Conservation (phyloP, 176 grass and related monocot genomes). For the Pharus latifolius region DNA sequence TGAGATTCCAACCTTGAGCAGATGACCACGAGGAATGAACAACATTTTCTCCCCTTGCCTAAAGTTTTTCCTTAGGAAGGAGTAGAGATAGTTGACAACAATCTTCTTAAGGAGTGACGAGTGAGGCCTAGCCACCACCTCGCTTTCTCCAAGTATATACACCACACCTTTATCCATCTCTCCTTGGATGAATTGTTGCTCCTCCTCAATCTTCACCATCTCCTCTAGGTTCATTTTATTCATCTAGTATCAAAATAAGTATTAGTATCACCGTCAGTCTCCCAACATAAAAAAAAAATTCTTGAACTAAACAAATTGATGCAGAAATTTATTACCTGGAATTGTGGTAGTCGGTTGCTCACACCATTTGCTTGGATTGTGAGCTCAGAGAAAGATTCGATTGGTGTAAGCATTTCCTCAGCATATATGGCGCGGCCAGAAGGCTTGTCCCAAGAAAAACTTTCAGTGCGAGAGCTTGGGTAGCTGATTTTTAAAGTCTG, state of each 20-base stretch:
- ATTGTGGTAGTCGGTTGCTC: constrained; percentile 21
- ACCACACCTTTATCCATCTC: constrained; percentile 64
- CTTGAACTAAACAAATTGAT: neutral
- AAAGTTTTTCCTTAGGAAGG: constrained; percentile 50
- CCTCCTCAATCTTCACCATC: constrained; percentile 34
- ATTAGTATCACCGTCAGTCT: neutral
- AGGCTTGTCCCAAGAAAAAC: constrained; percentile 5
- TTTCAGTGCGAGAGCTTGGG: constrained; percentile 12
- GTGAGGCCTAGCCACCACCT: constrained; percentile 37
- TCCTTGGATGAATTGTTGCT: constrained; percentile 33
- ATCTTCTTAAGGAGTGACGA: constrained; percentile 49
- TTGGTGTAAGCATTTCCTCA: constrained; percentile 33
- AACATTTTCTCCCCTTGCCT: constrained; percentile 50
- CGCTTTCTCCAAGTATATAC: constrained; percentile 54
- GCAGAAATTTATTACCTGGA: constrained; percentile 6
- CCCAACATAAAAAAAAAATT: neutral
- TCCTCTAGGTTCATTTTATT: constrained; percentile 32
- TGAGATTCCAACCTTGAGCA: constrained; percentile 63
- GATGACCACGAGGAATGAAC: constrained; percentile 41
- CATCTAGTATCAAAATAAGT: neutral
- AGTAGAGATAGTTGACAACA: constrained; percentile 43
- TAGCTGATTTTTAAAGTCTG: constrained; percentile 11
- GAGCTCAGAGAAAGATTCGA: constrained; percentile 37
- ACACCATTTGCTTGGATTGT: constrained; percentile 27
- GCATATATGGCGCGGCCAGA: constrained; percentile 1